Percentiles rank a stretch among this genome's conserved stretches.
phyloP scores from a whole-genome alignment of 108 stramenopile species.

The Nitzschia sp. region DNA sequence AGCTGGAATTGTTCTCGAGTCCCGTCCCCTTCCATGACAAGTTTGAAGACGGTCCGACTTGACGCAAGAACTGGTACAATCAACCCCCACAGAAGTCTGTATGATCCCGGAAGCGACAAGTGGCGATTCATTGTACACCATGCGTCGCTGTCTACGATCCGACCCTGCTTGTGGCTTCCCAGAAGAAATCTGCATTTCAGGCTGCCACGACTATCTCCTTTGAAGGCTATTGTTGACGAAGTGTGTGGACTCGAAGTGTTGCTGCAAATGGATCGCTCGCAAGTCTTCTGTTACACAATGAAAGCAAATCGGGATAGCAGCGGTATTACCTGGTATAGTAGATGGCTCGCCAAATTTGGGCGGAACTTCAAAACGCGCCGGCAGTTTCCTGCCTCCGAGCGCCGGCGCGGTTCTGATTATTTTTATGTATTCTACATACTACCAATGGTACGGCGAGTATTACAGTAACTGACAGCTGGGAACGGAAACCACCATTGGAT shows the following conservation, averaged over 20 bases:
- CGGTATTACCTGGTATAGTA: too few relatives aligned
- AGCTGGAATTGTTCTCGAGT: too few relatives aligned
- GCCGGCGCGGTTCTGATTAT: too few relatives aligned
- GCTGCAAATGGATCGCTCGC: background rate
- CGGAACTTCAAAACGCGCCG: too few relatives aligned
- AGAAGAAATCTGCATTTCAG: background rate
- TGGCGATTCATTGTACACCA: background rate
- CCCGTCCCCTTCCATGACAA: background rate
- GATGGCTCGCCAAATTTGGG: too few relatives aligned
- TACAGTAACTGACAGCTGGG: too few relatives aligned
- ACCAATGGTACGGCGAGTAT: too few relatives aligned
- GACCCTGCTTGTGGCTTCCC: background rate
- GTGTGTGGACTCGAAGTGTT: background rate
- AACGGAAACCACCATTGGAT: too few relatives aligned
- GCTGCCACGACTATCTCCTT: background rate
- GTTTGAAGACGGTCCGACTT: background rate
- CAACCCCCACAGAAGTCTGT: background rate
- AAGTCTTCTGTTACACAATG: background rate
- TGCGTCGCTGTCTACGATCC: background rate
- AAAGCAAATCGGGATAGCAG: too few relatives aligned
- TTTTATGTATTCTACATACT: too few relatives aligned
- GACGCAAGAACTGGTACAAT: background rate
- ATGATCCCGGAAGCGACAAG: conserved; percentile 1
- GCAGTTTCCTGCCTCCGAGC: too few relatives aligned
- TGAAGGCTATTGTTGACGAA: background rate